Percentiles rank a stretch among this genome's conserved stretches.
phyloP scores from a whole-genome alignment of 2,329 filamentous ascomycete genomes.

The Dactylellina cionopaga region DNA sequence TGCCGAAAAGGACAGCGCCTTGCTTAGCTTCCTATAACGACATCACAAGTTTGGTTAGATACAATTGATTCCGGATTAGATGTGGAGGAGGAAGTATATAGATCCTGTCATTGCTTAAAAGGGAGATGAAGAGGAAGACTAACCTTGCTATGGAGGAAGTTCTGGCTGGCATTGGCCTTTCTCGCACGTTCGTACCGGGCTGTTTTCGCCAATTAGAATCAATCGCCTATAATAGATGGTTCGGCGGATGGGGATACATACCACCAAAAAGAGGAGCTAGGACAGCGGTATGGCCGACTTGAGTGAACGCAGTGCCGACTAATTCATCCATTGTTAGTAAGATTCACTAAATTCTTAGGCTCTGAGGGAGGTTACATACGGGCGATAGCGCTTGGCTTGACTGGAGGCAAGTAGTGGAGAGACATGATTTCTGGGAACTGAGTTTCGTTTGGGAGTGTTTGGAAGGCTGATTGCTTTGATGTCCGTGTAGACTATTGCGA shows the following conservation, averaged over 20 bases:
- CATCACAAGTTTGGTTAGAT: background rate
- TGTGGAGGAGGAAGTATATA: background rate
- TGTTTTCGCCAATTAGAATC: constrained; percentile 8
- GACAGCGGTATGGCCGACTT: constrained; percentile 86
- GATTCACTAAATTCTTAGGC: background rate
- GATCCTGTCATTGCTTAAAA: background rate
- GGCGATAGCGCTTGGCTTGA: constrained; percentile 98
- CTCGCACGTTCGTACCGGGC: constrained; percentile 68
- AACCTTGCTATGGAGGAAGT: constrained; percentile 75
- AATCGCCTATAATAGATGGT: background rate
- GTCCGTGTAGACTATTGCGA: background rate
- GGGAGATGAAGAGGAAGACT: background rate
- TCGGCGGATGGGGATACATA: constrained; percentile 77
- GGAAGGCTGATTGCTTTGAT: constrained; percentile 13
- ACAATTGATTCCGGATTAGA: no score
- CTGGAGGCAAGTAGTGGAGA: constrained; percentile 72
- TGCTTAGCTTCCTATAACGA: constrained; percentile 77
- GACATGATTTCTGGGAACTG: constrained; percentile 39
- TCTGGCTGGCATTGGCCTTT: constrained; percentile 91
- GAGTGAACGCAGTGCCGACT: constrained; percentile 92
- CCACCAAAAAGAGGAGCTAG: constrained; percentile 90
- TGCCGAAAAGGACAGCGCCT: constrained; percentile 88
- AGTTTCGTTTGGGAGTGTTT: constrained; percentile 19
- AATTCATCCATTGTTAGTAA: constrained; percentile 7
- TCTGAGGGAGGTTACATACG: constrained; percentile 56